phyloP scores from a whole-genome alignment of 73 alveolate genomes.

The Tetrahymena thermophila region DNA sequence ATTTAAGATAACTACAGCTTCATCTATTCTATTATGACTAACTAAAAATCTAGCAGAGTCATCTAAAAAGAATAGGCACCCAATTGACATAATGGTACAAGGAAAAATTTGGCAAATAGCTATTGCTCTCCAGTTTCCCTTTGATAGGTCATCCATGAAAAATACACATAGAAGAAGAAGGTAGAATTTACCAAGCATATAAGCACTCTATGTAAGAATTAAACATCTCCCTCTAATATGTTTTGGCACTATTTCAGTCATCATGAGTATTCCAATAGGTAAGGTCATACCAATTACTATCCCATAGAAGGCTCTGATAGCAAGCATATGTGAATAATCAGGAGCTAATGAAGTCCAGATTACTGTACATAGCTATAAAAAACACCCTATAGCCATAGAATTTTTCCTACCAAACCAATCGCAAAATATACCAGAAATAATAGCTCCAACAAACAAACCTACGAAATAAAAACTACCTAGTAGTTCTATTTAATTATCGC shows the following conservation, averaged over 20 bases:
- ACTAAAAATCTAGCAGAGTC: constrained; percentile 32
- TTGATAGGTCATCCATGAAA: constrained; percentile 8
- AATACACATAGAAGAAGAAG: constrained; percentile 1
- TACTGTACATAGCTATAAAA: constrained; percentile 9
- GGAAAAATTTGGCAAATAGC: constrained; percentile 23
- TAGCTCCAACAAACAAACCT: constrained; percentile 39
- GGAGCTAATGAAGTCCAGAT: constrained; percentile 17
- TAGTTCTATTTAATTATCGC: not conserved
- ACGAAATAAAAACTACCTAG: constrained; percentile 17
- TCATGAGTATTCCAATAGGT: constrained; percentile 8
- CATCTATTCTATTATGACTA: not conserved
- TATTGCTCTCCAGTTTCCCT: constrained; percentile 43
- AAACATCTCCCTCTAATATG: constrained; percentile 25
- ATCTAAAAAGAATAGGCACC: constrained; percentile 4
- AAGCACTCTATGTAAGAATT: constrained; percentile 5
- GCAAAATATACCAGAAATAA: constrained; percentile 5
- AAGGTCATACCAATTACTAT: constrained; percentile 4
- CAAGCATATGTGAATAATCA: not conserved
- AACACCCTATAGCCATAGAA: constrained; percentile 15
- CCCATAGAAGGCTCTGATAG: constrained; percentile 11
- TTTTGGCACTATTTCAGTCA: constrained; percentile 30
- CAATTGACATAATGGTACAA: constrained; percentile 2
- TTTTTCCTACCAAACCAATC: constrained; percentile 27
- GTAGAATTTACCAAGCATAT: constrained; percentile 24
- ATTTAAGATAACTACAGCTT: constrained; percentile 23